Evolutionary conservation across 1,284 basidiomycete genomes (phyloP).

Genomic region (Butyriboletus appendiculatus): DNA sequence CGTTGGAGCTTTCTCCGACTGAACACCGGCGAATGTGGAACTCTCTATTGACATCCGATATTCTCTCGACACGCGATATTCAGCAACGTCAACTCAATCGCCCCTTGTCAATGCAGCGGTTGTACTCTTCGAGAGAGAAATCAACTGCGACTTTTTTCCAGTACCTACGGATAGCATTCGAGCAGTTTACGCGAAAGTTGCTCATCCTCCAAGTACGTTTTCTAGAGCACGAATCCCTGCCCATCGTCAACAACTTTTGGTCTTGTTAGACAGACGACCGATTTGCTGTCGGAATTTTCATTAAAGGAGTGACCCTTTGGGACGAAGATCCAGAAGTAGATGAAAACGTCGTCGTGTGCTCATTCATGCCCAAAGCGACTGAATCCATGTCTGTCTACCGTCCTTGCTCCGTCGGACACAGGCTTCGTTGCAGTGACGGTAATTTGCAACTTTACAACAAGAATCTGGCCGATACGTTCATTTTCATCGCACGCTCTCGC

Average conservation of each 20-base stretch:
- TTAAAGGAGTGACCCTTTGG: conserved; percentile 59
- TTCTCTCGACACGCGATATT: conserved; percentile 51
- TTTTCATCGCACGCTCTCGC: conserved; percentile 52
- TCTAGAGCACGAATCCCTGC: not conserved
- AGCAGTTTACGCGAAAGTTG: conserved; percentile 57
- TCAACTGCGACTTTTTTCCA: conserved; percentile 60
- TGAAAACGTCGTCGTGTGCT: conserved; percentile 60
- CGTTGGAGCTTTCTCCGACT: conserved; percentile 40
- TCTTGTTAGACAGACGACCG: conserved; percentile 54
- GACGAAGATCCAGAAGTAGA: conserved; percentile 60
- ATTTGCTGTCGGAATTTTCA: conserved; percentile 62
- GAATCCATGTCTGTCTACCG: conserved; percentile 48
- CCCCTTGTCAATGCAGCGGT: conserved; percentile 56
- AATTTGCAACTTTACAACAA: conserved; percentile 60
- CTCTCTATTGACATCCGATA: conserved; percentile 58
- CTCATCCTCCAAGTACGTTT: conserved; percentile 55
- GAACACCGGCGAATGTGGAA: conserved; percentile 58
- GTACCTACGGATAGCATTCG: conserved; percentile 53
- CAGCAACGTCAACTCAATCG: conserved; percentile 49
- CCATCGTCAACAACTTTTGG: not conserved
- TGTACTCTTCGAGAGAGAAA: conserved; percentile 56
- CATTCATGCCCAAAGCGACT: conserved; percentile 57
- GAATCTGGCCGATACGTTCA: conserved; percentile 52
- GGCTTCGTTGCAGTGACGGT: conserved; percentile 53
- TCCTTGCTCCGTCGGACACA: conserved; percentile 53